Conservation (phyloP, 163 green algal genomes). For the Coccomyxa subellipsoidea region DNA sequence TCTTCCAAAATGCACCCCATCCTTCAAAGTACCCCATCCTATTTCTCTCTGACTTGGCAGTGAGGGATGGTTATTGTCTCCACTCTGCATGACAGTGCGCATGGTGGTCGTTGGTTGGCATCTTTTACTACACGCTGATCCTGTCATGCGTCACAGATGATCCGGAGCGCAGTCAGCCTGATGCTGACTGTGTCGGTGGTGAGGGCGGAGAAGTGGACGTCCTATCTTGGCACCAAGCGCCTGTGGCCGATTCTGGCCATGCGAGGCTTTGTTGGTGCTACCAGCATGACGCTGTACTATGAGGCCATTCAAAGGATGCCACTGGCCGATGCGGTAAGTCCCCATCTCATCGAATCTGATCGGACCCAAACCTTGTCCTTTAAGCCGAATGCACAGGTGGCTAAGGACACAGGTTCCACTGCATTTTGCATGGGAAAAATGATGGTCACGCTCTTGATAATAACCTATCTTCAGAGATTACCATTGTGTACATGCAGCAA, state of each 20-base stretch:
- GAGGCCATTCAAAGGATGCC: constrained; percentile 42
- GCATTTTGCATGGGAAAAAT: neutral
- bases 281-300: constrained; percentile 45
- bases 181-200: neutral
- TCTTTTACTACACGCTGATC: too few species aligned
- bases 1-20: neutral
- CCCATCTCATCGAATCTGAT: too few species aligned
- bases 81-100: neutral
- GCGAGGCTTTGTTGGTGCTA: constrained; percentile 25
- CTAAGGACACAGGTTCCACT: too few species aligned
- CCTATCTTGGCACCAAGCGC: constrained; percentile 3
- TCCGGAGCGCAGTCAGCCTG: neutral
- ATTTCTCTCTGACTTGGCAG: neutral
- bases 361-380: too few species aligned
- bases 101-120: too few species aligned
- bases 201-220: neutral
- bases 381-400: too few species aligned
- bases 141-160: neutral
- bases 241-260: constrained; percentile 18
- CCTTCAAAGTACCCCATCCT: neutral
- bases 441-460: neutral
- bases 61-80: neutral
- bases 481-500: too few species aligned
- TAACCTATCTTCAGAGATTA: neutral
- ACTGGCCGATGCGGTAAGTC: constrained; percentile 47